A percentile compares a stretch with the other conserved stretches of the same genome.
Evolutionary conservation across 2,329 filamentous ascomycete genomes (phyloP).

Genomic region (Venturia aucupariae): DNA sequence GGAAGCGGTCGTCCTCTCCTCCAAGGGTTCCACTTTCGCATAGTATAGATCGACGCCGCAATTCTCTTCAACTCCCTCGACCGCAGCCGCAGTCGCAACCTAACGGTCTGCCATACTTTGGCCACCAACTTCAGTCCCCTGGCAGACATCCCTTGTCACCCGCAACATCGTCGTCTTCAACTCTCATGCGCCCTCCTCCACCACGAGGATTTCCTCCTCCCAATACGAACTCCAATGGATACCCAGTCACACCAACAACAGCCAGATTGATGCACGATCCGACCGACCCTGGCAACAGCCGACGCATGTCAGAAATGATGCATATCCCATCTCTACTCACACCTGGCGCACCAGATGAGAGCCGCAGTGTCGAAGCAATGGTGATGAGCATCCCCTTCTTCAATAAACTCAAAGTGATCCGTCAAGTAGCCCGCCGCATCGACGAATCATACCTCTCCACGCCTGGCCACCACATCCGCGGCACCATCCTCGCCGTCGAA

Average conservation of each 20-base stretch:
- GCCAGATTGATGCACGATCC: conserved; percentile 6
- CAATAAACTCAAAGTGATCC: conserved; percentile 68
- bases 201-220: neutral
- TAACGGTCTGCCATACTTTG: neutral
- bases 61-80: conserved; percentile 6
- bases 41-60: neutral
- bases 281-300: neutral
- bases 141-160: neutral
- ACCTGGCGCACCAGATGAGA: conserved; percentile 27
- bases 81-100: neutral
- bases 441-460: conserved; percentile 22
- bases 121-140: neutral
- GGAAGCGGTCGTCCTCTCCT: neutral
- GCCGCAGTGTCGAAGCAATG: conserved; percentile 53
- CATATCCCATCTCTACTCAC: conserved; percentile 47
- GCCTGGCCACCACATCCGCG: conserved; percentile 45
- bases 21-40: neutral
- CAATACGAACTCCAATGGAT: neutral
- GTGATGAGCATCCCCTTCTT: conserved; percentile 66
- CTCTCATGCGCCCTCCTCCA: conserved; percentile 7
- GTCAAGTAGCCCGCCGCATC: conserved; percentile 64
- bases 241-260: conserved; percentile 11
- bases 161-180: conserved; percentile 1
- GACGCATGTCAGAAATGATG: conserved; percentile 12
- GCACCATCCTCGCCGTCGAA: conserved; percentile 75